Base-by-base conservation (phyloP, 139 green algal species). In the Closterium sp. region DNA sequence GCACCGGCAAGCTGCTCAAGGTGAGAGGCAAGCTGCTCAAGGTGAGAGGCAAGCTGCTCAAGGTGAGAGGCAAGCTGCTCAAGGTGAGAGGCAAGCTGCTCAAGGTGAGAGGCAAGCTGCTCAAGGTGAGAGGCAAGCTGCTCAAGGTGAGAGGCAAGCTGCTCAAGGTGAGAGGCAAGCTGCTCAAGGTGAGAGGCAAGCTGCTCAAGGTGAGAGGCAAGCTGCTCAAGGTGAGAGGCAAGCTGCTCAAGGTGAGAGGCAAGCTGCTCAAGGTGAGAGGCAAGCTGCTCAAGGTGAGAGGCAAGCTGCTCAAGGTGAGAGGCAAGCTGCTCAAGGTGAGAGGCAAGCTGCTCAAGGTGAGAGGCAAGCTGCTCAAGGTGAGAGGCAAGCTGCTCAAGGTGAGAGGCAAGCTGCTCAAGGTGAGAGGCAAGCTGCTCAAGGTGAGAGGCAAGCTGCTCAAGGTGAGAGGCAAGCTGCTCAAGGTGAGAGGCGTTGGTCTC, bases 361-460 rank as follows among this genome's bases (percentile, higher is more conserved):
- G 45, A 38, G 97, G 97, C 70, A 97, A 97, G 95, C 95, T 98
- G n/a, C 89, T 95, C 28, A 91, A 91, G 89, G 92, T 94, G 34
- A 90, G 45, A 38, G 97, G 97, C 70, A 97, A 97, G 95, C 95
- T 98, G n/a, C 89, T 95, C 28, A 91, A 91, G 89, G 92, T 94
- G 34, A 90, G 45, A 38, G 97, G 97, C 70, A 97, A 97, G 95
- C 95, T 98, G n/a, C 89, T 95, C 28, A 91, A 91, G 89, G 92
- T 94, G 34, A 90, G 45, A 38, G 97, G 97, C 70, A 97, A 97
- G 95, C 95, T 98, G n/a, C 89, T 95, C 28, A 91, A 91, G 89
- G 92, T 94, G 34, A 90, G 45, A 38, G 97, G 97, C 70, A 97
- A 97, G 95, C 95, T 98, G n/a, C 89, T 95, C 28, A 91, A 91